These are phyloP conservation scores for Trypanosomatidae sp. DNA, from an alignment of 208 protist species.

Conservation along the genomic window DNA sequence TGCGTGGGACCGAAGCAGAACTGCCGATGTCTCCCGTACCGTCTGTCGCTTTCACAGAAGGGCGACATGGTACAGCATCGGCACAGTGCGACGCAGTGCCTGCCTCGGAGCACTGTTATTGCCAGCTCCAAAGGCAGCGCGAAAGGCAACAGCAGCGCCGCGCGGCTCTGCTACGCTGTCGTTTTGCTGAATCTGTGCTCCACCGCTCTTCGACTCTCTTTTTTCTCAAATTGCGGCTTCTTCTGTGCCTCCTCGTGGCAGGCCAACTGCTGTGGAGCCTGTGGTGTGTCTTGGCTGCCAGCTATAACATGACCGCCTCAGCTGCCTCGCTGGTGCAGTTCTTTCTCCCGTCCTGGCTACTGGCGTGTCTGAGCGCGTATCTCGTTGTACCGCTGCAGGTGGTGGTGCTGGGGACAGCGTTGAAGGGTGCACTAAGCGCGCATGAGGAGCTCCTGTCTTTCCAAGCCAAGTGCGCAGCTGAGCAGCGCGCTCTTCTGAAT, in stretches of 20 bases:
- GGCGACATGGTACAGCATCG: background rate
- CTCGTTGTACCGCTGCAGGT: constrained; percentile 10
- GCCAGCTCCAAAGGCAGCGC: background rate
- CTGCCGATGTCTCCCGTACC: background rate
- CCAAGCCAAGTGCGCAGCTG: constrained; percentile 15
- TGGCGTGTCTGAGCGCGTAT: constrained; percentile 16
- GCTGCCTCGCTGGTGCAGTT: background rate
- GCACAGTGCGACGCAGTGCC: background rate
- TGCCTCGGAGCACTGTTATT: background rate
- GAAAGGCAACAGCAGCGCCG: constrained; percentile 1
- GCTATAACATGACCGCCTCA: background rate
- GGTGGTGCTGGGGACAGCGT: constrained; percentile 18
- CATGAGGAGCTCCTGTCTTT: constrained; percentile 27
- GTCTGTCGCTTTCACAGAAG: background rate
- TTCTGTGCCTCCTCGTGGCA: constrained; percentile 31
- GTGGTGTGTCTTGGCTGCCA: constrained; percentile 5
- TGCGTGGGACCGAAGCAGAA: background rate
- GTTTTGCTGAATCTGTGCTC: constrained; percentile 8
- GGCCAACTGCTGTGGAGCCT: constrained; percentile 22
- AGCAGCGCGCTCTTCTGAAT: constrained; percentile 23
- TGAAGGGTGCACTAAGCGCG: constrained; percentile 18
- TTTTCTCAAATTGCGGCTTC: constrained; percentile 33
- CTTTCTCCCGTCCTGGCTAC: constrained; percentile 18
- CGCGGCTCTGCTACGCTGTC: constrained; percentile 11
- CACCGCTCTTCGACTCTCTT: constrained; percentile 24